Evolutionary conservation across 1,284 basidiomycete genomes (phyloP).

Genomic region (Apiotrichum gracile): DNA sequence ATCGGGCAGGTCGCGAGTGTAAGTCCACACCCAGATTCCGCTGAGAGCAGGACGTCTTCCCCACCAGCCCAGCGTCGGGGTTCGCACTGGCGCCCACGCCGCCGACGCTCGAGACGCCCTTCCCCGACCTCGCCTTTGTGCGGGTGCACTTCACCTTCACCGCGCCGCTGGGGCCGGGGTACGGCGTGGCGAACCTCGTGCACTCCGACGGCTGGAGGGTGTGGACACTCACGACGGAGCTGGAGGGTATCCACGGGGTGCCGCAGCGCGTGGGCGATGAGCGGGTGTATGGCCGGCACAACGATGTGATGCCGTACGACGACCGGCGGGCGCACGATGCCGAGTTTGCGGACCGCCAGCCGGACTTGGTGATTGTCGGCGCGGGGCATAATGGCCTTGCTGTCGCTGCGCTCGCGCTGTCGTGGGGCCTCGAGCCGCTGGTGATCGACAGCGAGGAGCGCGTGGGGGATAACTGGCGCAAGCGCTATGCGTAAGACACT

Average conservation of each 20-base stretch:
- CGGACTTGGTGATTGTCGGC: constrained; percentile 46
- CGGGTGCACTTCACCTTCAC: constrained; percentile 57
- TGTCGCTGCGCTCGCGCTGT: constrained; percentile 57
- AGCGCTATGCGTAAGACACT: constrained; percentile 50
- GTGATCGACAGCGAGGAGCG: constrained; percentile 55
- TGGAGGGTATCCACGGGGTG: constrained; percentile 55
- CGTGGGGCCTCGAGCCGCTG: constrained; percentile 53
- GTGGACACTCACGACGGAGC: constrained; percentile 55
- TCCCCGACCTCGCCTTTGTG: constrained; percentile 58
- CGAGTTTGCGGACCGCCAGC: constrained; percentile 44
- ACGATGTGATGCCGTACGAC: constrained; percentile 18
- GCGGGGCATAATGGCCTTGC: constrained; percentile 62
- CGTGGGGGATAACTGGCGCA: constrained; percentile 58
- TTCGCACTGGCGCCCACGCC: constrained; percentile 46
- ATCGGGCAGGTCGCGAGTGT: constrained; percentile 26
- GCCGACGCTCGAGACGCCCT: constrained; percentile 49
- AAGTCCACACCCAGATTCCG: constrained; percentile 3
- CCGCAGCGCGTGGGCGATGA: constrained; percentile 50
- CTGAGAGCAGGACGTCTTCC: constrained; percentile 43
- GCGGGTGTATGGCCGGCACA: constrained; percentile 38
- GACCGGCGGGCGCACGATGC: constrained; percentile 40
- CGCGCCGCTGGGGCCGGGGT: constrained; percentile 52
- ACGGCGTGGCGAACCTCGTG: constrained; percentile 56
- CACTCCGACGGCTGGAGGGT: constrained; percentile 57
- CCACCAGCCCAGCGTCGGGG: constrained; percentile 40